These are phyloP conservation scores for Oryza brachyantha DNA, from an alignment of 176 grass and related monocot species.

Conservation along the genomic window DNA sequence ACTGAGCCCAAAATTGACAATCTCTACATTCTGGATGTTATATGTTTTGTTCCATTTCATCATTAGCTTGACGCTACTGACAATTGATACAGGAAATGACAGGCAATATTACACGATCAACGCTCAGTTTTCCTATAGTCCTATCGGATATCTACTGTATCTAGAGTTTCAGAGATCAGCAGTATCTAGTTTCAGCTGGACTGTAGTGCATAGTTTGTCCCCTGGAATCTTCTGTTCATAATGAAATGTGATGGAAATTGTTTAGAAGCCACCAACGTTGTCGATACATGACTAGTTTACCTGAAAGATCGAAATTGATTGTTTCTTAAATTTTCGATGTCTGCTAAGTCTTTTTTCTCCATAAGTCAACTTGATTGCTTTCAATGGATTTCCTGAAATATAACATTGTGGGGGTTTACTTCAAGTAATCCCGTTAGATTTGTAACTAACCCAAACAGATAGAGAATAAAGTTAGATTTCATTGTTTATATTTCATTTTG, in stretches of 20 bases:
- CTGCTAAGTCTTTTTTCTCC: neutral
- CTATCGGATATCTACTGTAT: neutral
- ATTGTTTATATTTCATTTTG: neutral
- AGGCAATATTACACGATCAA: neutral
- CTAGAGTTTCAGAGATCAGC: neutral
- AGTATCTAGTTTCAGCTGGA: neutral
- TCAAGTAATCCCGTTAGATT: neutral
- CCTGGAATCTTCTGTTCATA: neutral
- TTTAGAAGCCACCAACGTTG: conserved; percentile 1
- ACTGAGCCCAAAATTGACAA: neutral
- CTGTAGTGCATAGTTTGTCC: neutral
- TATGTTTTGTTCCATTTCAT: neutral
- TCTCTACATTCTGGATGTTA: neutral
- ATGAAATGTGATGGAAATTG: neutral
- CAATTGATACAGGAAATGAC: conserved; percentile 29
- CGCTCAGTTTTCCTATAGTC: neutral
- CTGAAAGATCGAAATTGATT: neutral
- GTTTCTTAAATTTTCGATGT: neutral
- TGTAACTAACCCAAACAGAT: neutral
- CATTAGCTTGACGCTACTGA: neutral
- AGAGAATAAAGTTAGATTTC: neutral
- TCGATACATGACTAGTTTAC: no score
- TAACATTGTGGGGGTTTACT: neutral
- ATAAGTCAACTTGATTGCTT: neutral
- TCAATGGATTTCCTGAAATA: neutral